phyloP scores from a whole-genome alignment of 2,329 filamentous ascomycete species.

The Neonectria ditissima region DNA sequence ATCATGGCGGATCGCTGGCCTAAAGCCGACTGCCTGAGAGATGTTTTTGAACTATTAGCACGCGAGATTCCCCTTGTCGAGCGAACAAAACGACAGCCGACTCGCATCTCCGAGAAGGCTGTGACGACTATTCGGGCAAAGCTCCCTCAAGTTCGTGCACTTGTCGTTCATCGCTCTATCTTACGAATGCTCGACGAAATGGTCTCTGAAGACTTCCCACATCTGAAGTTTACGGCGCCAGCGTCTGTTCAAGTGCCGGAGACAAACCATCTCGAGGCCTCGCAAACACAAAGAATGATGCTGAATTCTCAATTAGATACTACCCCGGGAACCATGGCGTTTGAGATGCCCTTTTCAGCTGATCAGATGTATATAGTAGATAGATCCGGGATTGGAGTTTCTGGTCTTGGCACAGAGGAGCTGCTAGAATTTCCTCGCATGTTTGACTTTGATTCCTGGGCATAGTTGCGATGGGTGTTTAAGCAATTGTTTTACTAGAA shows the following conservation, averaged over 20 bases:
- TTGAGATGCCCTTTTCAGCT: conserved; percentile 15
- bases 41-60: conserved; percentile 51
- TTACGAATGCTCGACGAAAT: conserved; percentile 24
- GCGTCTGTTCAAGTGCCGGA: not conserved
- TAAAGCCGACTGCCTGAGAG: conserved; percentile 49
- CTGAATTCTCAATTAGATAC: not conserved
- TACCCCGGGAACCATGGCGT: not conserved
- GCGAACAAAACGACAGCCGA: conserved; percentile 5
- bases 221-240: not conserved
- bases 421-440: conserved; percentile 14
- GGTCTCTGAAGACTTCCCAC: conserved; percentile 21
- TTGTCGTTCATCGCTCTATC: conserved; percentile 21
- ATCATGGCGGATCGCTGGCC: conserved; percentile 52
- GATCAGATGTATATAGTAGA: conserved; percentile 17
- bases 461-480: not conserved
- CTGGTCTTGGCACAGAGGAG: conserved; percentile 7
- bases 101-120: conserved; percentile 11
- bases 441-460: conserved; percentile 16
- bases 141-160: conserved; percentile 25
- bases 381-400: conserved; percentile 3
- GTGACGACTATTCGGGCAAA: conserved; percentile 24
- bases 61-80: conserved; percentile 37
- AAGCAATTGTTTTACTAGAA: not conserved
- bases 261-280: not conserved
- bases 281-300: not conserved